Percentiles rank a stretch among this genome's conserved stretches.
Conservation (phyloP, 1,139 yeast species). For the Taiozyma sp. region DNA sequence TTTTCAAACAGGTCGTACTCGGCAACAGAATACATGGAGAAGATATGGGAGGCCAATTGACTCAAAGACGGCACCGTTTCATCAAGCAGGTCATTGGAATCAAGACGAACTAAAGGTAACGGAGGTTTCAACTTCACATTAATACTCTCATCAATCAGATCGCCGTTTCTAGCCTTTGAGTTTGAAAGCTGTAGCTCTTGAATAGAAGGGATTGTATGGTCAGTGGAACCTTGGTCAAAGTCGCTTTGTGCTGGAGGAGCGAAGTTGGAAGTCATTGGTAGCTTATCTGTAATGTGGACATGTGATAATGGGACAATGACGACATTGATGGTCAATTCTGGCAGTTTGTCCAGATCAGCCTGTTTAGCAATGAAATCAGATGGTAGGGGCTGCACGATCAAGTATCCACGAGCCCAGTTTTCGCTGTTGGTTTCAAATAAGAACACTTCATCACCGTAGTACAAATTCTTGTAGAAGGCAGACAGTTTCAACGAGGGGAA, state of each 20-base stretch:
- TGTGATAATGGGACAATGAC: constrained; percentile 59
- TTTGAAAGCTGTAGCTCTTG: neutral
- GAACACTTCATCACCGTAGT: constrained; percentile 78
- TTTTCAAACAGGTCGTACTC: constrained; percentile 57
- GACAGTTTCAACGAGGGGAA: constrained; percentile 28
- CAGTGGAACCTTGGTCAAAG: constrained; percentile 15
- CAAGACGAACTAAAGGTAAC: constrained; percentile 44
- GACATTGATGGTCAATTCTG: constrained; percentile 44
- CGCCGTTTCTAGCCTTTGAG: constrained; percentile 20
- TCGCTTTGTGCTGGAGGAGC: constrained; percentile 26
- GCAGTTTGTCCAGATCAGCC: constrained; percentile 55
- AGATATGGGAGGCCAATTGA: constrained; percentile 56
- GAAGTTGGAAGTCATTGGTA: constrained; percentile 25
- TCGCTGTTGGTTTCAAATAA: constrained; percentile 62
- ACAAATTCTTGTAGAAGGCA: constrained; percentile 45
- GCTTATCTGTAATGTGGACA: constrained; percentile 29
- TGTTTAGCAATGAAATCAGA: constrained; percentile 60
- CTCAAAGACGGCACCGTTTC: constrained; percentile 56
- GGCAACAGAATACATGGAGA: constrained; percentile 65
- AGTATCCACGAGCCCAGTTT: constrained; percentile 81
- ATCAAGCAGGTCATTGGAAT: constrained; percentile 40
- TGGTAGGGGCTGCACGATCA: constrained; percentile 56
- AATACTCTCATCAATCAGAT: constrained; percentile 19
- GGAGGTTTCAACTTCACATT: constrained; percentile 39
- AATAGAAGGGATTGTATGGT: neutral